Evolutionary conservation across 495 filamentous ascomycete genomes (phyloP).

Genomic region (Penicillium waksmanii): DNA sequence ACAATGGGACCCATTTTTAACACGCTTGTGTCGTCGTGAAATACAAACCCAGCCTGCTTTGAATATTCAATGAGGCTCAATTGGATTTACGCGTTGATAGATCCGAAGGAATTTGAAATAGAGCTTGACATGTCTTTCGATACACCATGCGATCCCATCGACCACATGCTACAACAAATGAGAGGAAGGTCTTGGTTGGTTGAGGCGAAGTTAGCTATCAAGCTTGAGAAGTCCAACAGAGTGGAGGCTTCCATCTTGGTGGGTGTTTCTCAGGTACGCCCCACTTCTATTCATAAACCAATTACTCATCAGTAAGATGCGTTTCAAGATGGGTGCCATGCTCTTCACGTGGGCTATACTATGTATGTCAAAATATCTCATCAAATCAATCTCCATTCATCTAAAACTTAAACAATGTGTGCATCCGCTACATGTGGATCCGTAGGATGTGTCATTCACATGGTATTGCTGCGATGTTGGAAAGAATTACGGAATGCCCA

Average conservation of each 20-base stretch:
- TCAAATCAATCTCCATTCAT: not conserved
- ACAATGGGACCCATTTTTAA: too few relatives aligned
- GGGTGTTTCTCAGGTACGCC: constrained; percentile 4
- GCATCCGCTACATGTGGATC: not conserved
- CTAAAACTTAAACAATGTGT: not conserved
- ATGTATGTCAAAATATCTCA: not conserved
- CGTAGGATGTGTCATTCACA: not conserved
- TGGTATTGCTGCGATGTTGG: not conserved
- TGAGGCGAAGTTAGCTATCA: constrained; percentile 2
- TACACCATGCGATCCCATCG: not conserved
- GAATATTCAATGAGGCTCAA: too few relatives aligned
- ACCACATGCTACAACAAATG: constrained; percentile 6
- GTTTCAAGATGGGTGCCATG: not conserved
- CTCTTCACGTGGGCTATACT: not conserved
- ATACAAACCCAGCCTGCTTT: too few relatives aligned
- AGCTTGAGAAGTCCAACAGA: not conserved
- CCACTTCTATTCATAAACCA: constrained; percentile 6
- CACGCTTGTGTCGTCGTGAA: too few relatives aligned
- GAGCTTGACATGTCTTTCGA: too few relatives aligned
- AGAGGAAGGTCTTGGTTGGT: constrained; percentile 6
- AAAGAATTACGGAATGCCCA: not conserved
- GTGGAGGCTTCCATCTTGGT: not conserved
- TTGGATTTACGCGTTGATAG: too few relatives aligned
- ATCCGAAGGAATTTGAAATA: too few relatives aligned
- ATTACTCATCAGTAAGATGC: not conserved